Evolutionary conservation across 495 filamentous ascomycete species (phyloP).

Genomic region (Penicillium antarcticum): DNA sequence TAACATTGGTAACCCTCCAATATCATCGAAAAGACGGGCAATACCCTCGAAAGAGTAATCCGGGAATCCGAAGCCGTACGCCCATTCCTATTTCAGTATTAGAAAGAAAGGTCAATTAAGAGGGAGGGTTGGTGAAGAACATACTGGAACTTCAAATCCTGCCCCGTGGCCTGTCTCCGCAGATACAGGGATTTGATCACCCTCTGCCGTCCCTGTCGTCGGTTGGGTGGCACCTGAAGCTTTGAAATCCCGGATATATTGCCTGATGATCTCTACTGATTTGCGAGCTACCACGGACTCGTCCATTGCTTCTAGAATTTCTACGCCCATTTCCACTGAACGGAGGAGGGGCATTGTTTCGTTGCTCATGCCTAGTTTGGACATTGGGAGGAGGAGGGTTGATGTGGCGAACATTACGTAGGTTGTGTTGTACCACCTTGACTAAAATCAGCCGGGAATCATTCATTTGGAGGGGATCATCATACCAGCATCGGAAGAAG

Average conservation of each 20-base stretch:
- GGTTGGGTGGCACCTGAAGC: constrained; percentile 9
- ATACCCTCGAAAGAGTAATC: constrained; percentile 43
- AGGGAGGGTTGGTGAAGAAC: neutral
- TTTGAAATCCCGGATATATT: constrained; percentile 36
- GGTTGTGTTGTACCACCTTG: constrained; percentile 45
- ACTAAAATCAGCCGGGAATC: neutral
- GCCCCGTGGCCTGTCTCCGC: constrained; percentile 11
- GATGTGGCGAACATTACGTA: constrained; percentile 45
- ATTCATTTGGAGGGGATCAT: neutral
- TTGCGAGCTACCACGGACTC: constrained; percentile 39
- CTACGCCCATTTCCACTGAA: constrained; percentile 37
- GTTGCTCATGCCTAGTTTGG: constrained; percentile 30
- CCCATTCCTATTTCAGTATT: constrained; percentile 28
- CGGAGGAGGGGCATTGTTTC: constrained; percentile 30
- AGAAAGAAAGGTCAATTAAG: neutral
- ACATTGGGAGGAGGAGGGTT: constrained; percentile 38
- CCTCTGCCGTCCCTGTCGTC: neutral
- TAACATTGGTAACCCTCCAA: constrained; percentile 33
- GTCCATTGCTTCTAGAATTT: constrained; percentile 44
- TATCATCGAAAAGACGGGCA: constrained; percentile 37
- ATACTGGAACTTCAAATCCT: constrained; percentile 32
- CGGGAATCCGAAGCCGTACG: constrained; percentile 39
- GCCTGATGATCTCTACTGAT: constrained; percentile 37
- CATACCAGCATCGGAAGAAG: constrained; percentile 43
- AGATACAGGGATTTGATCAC: neutral